phyloP scores from a whole-genome alignment of 768 basidiomycete species.

The Artomyces pyxidatus region DNA sequence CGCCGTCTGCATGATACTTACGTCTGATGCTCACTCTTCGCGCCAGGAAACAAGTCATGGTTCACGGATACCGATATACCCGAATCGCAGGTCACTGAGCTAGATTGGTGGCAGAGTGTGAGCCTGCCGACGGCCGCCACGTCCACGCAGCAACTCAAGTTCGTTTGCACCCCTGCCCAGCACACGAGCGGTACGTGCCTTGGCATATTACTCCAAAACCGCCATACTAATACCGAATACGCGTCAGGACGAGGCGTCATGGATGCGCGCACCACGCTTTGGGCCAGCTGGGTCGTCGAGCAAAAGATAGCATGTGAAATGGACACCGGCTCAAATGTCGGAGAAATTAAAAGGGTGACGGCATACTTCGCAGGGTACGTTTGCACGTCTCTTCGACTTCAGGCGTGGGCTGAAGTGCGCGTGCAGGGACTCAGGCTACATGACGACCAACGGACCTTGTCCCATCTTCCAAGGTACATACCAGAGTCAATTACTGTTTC shows the following conservation, averaged over 20 bases:
- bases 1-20: conserved; percentile 6
- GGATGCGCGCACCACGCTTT: conserved; percentile 29
- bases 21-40: not conserved
- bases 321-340: too few relatives aligned
- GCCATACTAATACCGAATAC: not conserved
- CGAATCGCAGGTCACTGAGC: conserved; percentile 24
- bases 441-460: conserved; percentile 24
- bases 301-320: too few relatives aligned
- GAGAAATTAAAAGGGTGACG: too few relatives aligned
- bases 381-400: too few relatives aligned
- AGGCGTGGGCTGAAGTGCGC: not conserved
- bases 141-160: conserved; percentile 16
- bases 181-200: conserved; percentile 31
- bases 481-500: not conserved
- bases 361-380: conserved; percentile 25
- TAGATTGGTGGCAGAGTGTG: conserved; percentile 35
- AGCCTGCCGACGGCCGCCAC: conserved; percentile 11
- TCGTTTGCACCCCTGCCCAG: conserved; percentile 35
- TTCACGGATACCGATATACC: conserved; percentile 25
- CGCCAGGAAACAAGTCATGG: conserved; percentile 23
- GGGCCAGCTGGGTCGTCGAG: conserved; percentile 34
- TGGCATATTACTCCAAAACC: too few relatives aligned
- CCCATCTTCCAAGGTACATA: conserved; percentile 29
- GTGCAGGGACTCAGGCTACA: conserved; percentile 32
- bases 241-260: conserved; percentile 25